Evolutionary conservation across 2,329 filamentous ascomycete genomes (phyloP), one percentile per base, ranked within the genome.

Genomic region (Zymoseptoria ardabiliae): DNA sequence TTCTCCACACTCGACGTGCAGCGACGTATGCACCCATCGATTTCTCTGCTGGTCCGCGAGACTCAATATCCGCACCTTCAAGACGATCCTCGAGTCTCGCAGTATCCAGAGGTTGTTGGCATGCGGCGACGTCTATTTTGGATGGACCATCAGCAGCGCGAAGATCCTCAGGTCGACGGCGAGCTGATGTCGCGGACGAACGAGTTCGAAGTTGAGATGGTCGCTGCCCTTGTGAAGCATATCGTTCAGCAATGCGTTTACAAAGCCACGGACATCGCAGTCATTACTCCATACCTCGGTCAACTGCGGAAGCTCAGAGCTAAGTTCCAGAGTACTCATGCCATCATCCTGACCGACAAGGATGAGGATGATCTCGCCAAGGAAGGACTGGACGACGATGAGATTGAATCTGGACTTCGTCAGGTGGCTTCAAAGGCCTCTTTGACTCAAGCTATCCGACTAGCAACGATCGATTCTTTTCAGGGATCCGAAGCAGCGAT

Each of bases 201-300:
- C 58, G 55, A 66, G 0, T 86, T 77, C 58, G 88, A 92, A 67
- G 76, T 87, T 0, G 75, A 83, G 0, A 86, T 92, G 83, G 80
- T 81, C 0, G 74, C 78, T 6, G 80, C 82, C 0, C 71, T 91
- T 0, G 83, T 90, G 0, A 79, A 78, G 0, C 87, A 92, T 66
- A 72, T 92, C 0, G 75, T 87, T 4, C 77, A 79, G 0, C 88
- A 91, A 67, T 87, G 87, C 0, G 68, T 65, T 0, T 90, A 91
- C 68, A 71, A 69, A 0, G 71, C 74, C 0, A 77, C 76, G 0
- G 85, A 91, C 1, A 88, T 92, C 59, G 86, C 87, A 0, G 82
- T 93, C 0, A 69, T 92, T 5, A 91, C 88, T 0, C 85, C 85
- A 0, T 88, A 88, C 60, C 71, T 79, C 0, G 84, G 83, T 0